A percentile compares a stretch with the other conserved stretches of the same genome.
These are phyloP conservation scores for Sungouiella thailandica DNA, from an alignment of 805 yeast genomes.

Conservation along the genomic window DNA sequence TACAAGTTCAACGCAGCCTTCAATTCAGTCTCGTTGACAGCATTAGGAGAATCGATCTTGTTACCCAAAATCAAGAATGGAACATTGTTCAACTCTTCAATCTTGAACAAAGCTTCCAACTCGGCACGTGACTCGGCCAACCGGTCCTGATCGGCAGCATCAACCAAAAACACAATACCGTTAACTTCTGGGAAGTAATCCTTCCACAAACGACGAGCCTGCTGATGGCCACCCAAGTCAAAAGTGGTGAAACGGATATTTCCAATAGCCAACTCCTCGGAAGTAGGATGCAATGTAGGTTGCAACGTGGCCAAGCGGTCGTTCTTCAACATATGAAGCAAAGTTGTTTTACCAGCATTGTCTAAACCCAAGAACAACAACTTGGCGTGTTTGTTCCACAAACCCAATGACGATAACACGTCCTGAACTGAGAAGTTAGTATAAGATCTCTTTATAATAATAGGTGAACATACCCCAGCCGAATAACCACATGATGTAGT, in stretches of 20 bases:
- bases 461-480: slow-evolving; percentile 39
- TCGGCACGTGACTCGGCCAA: slow-evolving; percentile 93
- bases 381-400: slow-evolving; percentile 47
- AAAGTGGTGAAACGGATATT: slow-evolving; percentile 95
- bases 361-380: slow-evolving; percentile 43
- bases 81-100: slow-evolving; percentile 83
- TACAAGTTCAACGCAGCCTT: slow-evolving; percentile 84
- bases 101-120: slow-evolving; percentile 85
- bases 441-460: no score
- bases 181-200: slow-evolving; percentile 99
- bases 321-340: slow-evolving; percentile 56
- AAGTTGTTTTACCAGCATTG: slow-evolving; percentile 45
- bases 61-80: slow-evolving; percentile 95
- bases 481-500: slow-evolving; percentile 28
- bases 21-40: slow-evolving; percentile 91
- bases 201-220: slow-evolving; percentile 99
- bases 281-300: slow-evolving; percentile 98
- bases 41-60: slow-evolving; percentile 91
- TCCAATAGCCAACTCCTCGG: slow-evolving; percentile 96
- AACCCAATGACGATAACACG: slow-evolving; percentile 41
- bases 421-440: slow-evolving; percentile 37
- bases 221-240: slow-evolving; percentile 97
- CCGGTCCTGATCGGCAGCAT: slow-evolving; percentile 95
- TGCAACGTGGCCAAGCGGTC: slow-evolving; percentile 97
- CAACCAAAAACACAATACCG: slow-evolving; percentile 94